Evolutionary conservation across 352 stramenopile species (phyloP), one percentile per base, ranked within the genome.

Genomic region (Detonula confervacea): DNA sequence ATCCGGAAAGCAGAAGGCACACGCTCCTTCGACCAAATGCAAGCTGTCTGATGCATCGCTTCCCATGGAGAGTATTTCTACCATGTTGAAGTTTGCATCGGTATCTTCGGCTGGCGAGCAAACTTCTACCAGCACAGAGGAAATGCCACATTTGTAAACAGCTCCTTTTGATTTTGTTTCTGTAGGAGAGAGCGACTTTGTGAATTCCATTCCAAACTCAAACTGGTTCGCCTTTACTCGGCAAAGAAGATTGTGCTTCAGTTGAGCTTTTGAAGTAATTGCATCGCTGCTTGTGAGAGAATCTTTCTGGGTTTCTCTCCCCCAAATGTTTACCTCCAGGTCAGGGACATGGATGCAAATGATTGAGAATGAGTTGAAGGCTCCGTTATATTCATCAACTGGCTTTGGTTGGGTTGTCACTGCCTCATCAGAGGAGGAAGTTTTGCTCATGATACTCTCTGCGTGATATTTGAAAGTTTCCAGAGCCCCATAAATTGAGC

Each of bases 401-500:
- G 46, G 29, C 18, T 65, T 47, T 47, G 54, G 6, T 56, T 35
- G 37, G 29, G 7, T 39, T 30, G 52, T 27, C 9, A 57, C 49
- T 2, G 24, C 35, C 63, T 47, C 3, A 54, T 71, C 24, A 74
- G 65, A 54, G 5, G 49, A 14, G 24, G 0, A 27, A 57, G 3
- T 16, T n/a, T 16, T 47, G 11, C 60, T 12, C 29, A 72, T 76
- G 9, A 77, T 30, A 49, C 51, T 47, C 18, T 54, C 52, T 14
- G 64, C 24, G 56, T 92, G 82, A 76, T 80, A 83, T 12, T 86
- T 54, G 20, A 93, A n/a, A 64, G 80, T 91, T 54, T 76, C 73
- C 8, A 83, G 64, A 24, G 82, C 79, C 63, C 77, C 66, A 60
- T 79, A 65, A 14, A 90, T 20, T n/a, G 81, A 68, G 47, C 77